phyloP scores from a whole-genome alignment of 768 basidiomycete genomes.

The Collybia mongolica region DNA sequence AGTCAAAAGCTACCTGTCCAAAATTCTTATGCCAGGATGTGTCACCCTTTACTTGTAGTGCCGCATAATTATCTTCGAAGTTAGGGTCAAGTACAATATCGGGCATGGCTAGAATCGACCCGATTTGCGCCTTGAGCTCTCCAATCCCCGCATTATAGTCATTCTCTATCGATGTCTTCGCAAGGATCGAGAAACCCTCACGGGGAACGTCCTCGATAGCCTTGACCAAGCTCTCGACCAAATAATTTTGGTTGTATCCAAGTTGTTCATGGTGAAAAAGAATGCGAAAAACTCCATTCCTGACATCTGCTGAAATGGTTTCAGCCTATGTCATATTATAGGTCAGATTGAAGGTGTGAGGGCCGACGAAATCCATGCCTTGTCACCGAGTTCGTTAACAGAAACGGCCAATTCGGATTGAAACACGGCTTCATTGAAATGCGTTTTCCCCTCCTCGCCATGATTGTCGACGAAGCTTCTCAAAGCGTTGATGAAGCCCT shows the following conservation, averaged over 20 bases:
- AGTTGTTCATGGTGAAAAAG: constrained; percentile 31
- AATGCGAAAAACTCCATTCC: constrained; percentile 38
- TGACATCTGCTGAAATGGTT: constrained; percentile 31
- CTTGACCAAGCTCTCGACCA: constrained; percentile 22
- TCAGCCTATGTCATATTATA: constrained; percentile 17
- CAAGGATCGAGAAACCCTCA: constrained; percentile 29
- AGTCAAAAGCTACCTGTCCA: constrained; percentile 21
- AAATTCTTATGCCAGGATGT: constrained; percentile 27
- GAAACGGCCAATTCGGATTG: constrained; percentile 29
- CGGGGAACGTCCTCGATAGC: constrained; percentile 33
- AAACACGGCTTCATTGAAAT: constrained; percentile 37
- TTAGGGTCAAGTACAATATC: constrained; percentile 37
- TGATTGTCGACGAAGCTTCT: constrained; percentile 26
- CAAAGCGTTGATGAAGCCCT: constrained; percentile 32
- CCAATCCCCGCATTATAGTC: constrained; percentile 30
- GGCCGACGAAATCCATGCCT: constrained; percentile 8
- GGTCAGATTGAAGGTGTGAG: too few species aligned
- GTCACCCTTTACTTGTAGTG: constrained; percentile 25
- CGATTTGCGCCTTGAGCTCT: constrained; percentile 26
- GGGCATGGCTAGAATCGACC: constrained; percentile 25
- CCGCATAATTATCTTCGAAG: constrained; percentile 32
- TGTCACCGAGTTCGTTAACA: constrained; percentile 30
- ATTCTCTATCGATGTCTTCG: constrained; percentile 30
- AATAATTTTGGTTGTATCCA: constrained; percentile 28
- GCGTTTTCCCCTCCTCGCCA: constrained; percentile 32